Base-by-base conservation (phyloP, 2,329 filamentous ascomycete genomes). In the Ophiosphaerella herpotricha region DNA sequence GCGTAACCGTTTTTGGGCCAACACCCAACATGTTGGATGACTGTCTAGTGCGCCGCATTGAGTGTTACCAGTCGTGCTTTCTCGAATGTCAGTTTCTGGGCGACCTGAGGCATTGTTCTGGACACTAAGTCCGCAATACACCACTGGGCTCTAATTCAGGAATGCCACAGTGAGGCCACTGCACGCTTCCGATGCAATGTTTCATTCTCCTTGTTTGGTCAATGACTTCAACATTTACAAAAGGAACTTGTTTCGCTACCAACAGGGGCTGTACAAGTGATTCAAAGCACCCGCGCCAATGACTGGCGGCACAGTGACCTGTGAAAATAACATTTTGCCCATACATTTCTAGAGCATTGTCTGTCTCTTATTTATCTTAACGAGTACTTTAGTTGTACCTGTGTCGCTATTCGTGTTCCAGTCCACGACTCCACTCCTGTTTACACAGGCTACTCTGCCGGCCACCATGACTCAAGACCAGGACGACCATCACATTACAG, bases 51-150 rank as follows among this genome's bases (percentile, higher is more conserved):
- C 43, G 40, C 38, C 37, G 44, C 45, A 41, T 48, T 56, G 42
- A 44, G 46, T 56, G 40, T 48, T 43, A 54, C 49, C 26, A 46
- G 42, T 46, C 34, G 43, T 50, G 40, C 40, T 34, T 34, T 46
- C 40, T 34, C 26, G 39, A 39, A 43, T 24, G 43, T 40, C 31
- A 43, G 33, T n/a, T 33, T 31, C 18, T 47, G 16, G 38, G 37
- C 38, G 23, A 36, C 39, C 21, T 29, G 36, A 36, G 36, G 36
- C 24, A 46, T 40, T 43, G 24, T 50, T 36, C 23, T 24, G 32
- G 36, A 26, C 23, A 40, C 32, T 21, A n/a, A 42, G 42, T 31
- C 11, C 34, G 31, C 41, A 29, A 37, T 38, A 21, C 16, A 39
- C 23, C 33, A 43, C 34, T n/a, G 14, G 11, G 23, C 39, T 6